A percentile compares a stretch with the other conserved stretches of the same genome.
Conservation (phyloP, 139 green algal genomes). For the Astrephomene gubernaculifera region DNA sequence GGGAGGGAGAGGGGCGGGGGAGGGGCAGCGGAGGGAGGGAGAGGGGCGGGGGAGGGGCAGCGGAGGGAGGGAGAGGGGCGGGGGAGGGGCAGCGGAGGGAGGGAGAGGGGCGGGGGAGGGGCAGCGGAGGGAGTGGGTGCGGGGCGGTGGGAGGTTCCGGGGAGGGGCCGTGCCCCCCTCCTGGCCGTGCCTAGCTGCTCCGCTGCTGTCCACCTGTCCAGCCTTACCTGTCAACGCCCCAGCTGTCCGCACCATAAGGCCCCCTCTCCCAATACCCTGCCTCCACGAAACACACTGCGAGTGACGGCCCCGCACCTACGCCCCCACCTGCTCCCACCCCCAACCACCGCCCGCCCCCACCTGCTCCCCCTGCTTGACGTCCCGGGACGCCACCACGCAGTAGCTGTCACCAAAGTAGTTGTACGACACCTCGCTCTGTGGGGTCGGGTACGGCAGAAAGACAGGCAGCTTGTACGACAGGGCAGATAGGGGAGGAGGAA, state of each 20-base stretch:
- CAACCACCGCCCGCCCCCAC: not conserved
- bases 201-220: not conserved
- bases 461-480: too few species aligned
- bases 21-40: not conserved
- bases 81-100: not conserved
- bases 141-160: too few species aligned
- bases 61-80: too few species aligned
- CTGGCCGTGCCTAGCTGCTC: not conserved
- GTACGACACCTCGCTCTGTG: constrained; percentile 67
- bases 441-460: not conserved
- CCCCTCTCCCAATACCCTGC: not conserved
- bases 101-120: not conserved
- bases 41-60: not conserved
- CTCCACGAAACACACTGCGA: not conserved
- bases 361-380: constrained; percentile 57
- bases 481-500: too few species aligned
- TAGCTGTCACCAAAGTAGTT: constrained; percentile 75
- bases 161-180: too few species aligned
- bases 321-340: not conserved
- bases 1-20: not conserved
- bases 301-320: too few species aligned
- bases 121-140: not conserved
- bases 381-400: constrained; percentile 45
- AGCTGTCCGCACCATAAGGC: not conserved
- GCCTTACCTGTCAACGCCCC: not conserved